Evolutionary conservation across 352 stramenopile genomes (phyloP).

Genomic region (Pseudoperonospora humuli): DNA sequence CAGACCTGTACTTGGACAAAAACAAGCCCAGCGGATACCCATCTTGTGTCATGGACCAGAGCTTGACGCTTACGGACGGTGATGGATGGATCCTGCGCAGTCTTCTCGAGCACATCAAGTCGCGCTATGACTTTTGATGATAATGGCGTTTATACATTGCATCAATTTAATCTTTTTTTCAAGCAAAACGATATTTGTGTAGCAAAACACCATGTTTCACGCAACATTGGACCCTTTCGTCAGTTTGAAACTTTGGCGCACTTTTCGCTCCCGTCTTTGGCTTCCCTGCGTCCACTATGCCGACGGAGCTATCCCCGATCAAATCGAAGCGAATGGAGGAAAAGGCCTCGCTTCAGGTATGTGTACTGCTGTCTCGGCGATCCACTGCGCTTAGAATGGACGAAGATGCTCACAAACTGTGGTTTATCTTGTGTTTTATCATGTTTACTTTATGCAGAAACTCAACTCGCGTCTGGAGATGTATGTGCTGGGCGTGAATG

Average conservation of each 20-base stretch:
- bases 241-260: no score
- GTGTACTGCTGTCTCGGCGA: neutral
- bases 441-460: conserved; percentile 24
- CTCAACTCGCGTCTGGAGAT: conserved; percentile 76
- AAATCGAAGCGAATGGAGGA: conserved; percentile 82
- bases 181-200: no score
- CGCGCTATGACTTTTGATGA: no score
- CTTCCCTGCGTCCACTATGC: conserved; percentile 23
- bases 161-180: no score
- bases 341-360: conserved; percentile 70
- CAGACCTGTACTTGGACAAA: conserved; percentile 18
- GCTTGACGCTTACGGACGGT: conserved; percentile 1
- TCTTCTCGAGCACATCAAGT: conserved; percentile 9
- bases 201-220: no score
- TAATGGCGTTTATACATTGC: no score
- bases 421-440: conserved; percentile 2
- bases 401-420: neutral
- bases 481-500: conserved; percentile 79
- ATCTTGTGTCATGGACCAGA: conserved; percentile 15
- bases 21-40: conserved; percentile 17
- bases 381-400: conserved; percentile 1
- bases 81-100: conserved; percentile 7
- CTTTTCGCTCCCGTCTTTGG: no score
- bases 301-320: conserved; percentile 64
- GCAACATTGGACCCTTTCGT: no score